Base-by-base conservation (phyloP, 306 rosid genomes). In the Quercus engelmannii region DNA sequence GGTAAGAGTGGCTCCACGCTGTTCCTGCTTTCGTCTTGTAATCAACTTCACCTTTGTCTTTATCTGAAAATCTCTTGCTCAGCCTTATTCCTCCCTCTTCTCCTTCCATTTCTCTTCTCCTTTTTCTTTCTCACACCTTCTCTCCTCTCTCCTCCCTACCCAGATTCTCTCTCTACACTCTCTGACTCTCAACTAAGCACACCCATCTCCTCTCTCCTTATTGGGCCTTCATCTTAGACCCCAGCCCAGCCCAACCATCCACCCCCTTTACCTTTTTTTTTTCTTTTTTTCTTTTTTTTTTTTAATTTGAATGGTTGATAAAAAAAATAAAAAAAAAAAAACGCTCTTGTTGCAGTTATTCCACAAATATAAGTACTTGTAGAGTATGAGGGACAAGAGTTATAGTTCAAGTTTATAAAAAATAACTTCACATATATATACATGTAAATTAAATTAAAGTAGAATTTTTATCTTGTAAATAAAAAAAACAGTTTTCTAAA, bases 1-100 rank as follows among this genome's bases (percentile, higher is more conserved):
- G 92, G 80, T 78, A 94, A 1, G 93, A 90, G 74, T 94, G 99
- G 86, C 99, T 94, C 97, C 99, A 94, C 0, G 99, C 99, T 1
- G 97, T 94, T 61, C 99, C 99, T 0, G 97, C 80, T 83, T 94
- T 92, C 65, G 77, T 84, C 84, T 91, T 94, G 89, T 88, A 92
- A 59, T 94, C 98, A 5, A 94, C 98, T 61, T 94, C 91, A 5
- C 92, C 91, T 10, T 69, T 87, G 3, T 56, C 81, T 67, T 85
- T 85, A 19, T 91, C 92, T 9, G 89, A 76, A 78, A 94, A 86
- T 78, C 96, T 87, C 87, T 94, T 94, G 78, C 97, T 92, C 77
- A 92, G 84, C 86, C 92, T 85, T 52, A 84, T 46, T 49, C 54
- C 94, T 69, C 90, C 97, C 80, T 92, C 97, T 78, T 94, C 98